Conservation (phyloP, 2,329 filamentous ascomycete genomes). For the Apiospora hydei region DNA sequence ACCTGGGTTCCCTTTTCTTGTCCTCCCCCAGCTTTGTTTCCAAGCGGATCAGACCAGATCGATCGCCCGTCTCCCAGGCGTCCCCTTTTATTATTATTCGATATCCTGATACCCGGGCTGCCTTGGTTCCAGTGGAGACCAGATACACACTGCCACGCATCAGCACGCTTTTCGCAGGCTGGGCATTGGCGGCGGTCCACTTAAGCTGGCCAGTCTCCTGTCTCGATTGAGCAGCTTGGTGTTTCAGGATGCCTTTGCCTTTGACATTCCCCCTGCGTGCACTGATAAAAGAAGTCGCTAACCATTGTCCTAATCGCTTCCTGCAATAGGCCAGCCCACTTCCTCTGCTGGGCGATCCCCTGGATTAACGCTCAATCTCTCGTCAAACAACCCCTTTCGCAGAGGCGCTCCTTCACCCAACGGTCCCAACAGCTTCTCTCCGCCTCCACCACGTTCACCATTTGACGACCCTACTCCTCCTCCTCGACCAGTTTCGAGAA, state of each 20-base stretch:
- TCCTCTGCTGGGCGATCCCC: constrained; percentile 51
- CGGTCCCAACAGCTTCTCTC: constrained; percentile 38
- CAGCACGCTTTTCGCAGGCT: constrained; percentile 21
- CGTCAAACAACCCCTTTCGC: constrained; percentile 84
- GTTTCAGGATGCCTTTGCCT: constrained; percentile 55
- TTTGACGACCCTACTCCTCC: constrained; percentile 65
- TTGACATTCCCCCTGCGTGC: constrained; percentile 52
- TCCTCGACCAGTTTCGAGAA: constrained; percentile 71
- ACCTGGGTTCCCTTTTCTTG: constrained; percentile 15
- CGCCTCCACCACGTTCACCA: constrained; percentile 57
- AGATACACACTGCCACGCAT: constrained; percentile 21
- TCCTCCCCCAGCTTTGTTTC: constrained; percentile 15
- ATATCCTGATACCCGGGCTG: constrained; percentile 22
- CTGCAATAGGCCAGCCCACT: constrained; percentile 45
- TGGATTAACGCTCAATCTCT: constrained; percentile 70
- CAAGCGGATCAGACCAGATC: constrained; percentile 19
- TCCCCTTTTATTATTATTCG: constrained; percentile 19
- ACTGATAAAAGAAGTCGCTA: constrained; percentile 31
- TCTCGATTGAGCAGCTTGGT: constrained; percentile 55
- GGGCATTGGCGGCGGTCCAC: constrained; percentile 42
- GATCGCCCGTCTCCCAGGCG: constrained; percentile 1
- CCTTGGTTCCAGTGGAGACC: constrained; percentile 22
- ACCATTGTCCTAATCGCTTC: constrained; percentile 36
- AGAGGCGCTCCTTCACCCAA: constrained; percentile 72
- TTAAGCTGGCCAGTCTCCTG: constrained; percentile 47